A percentile compares a stretch with the other conserved stretches of the same genome.
phyloP scores from a whole-genome alignment of 2,329 filamentous ascomycete genomes.

The Fusarium lateritium region DNA sequence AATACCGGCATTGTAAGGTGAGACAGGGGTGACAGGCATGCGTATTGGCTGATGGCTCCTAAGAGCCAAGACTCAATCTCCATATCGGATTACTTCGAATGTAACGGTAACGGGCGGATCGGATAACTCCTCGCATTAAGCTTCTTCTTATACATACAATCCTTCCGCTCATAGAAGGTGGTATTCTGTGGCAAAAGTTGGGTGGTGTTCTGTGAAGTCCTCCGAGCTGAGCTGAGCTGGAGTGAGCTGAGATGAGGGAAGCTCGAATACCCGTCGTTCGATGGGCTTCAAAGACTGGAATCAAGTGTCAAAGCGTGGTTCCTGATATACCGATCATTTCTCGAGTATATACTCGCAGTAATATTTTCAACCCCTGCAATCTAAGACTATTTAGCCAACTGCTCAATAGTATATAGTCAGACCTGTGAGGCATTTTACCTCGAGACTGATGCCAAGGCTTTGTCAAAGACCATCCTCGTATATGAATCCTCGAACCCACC shows the following conservation, averaged over 20 bases:
- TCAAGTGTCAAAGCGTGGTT: too few relatives aligned
- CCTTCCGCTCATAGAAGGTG: slow-evolving; percentile 8
- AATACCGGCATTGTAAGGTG: slow-evolving; percentile 32
- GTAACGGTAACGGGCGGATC: slow-evolving; percentile 9
- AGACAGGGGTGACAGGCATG: slow-evolving; percentile 6
- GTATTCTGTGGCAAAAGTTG: neutral
- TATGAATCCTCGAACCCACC: neutral
- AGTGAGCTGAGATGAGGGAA: neutral
- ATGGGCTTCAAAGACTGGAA: neutral
- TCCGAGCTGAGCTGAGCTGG: neutral
- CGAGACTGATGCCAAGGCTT: neutral
- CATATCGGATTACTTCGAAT: slow-evolving; percentile 1
- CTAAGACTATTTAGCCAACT: neutral
- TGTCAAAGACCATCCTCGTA: neutral
- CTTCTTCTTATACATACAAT: neutral
- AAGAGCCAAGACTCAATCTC: slow-evolving; percentile 8
- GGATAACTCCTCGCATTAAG: neutral
- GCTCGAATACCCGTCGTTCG: neutral
- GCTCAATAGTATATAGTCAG: neutral
- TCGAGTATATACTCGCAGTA: accelerated
- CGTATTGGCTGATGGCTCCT: slow-evolving; percentile 5
- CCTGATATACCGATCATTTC: neutral
- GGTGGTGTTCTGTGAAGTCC: neutral
- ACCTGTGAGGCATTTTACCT: slow-evolving; percentile 2
- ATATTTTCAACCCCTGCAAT: neutral